These are phyloP conservation scores for Candida qinlingensis DNA, from an alignment of 805 yeast species.

Conservation along the genomic window DNA sequence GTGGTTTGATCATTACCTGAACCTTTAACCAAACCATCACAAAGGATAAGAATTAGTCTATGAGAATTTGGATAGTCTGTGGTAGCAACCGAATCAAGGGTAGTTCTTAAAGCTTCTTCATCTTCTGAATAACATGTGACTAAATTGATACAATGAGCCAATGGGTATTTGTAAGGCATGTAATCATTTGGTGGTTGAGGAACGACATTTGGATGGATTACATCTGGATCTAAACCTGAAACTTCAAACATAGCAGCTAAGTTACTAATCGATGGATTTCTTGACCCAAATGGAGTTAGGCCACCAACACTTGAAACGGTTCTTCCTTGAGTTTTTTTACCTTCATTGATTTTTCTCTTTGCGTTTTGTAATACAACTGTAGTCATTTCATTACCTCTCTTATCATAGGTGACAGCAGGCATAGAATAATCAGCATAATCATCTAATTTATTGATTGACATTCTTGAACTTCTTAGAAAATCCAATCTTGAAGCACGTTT, in stretches of 20 bases:
- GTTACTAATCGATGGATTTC: conserved; percentile 22
- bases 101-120: conserved; percentile 76
- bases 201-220: conserved; percentile 71
- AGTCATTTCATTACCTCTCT: conserved; percentile 28
- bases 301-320: conserved; percentile 4
- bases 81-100: conserved; percentile 89
- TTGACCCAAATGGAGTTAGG: conserved; percentile 19
- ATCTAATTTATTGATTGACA: conserved; percentile 23
- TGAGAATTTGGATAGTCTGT: conserved; percentile 96
- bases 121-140: conserved; percentile 97
- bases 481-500: conserved; percentile 26
- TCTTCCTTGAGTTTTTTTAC: conserved; percentile 13
- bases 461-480: conserved; percentile 33
- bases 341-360: conserved; percentile 10
- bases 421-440: conserved; percentile 8
- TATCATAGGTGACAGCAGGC: conserved; percentile 7
- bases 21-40: conserved; percentile 95
- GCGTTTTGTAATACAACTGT: conserved; percentile 68
- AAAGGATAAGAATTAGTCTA: conserved; percentile 74
- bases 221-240: conserved; percentile 48
- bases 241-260: conserved; percentile 24
- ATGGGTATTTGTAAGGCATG: conserved; percentile 82
- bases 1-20: conserved; percentile 85
- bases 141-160: conserved; percentile 65
- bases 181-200: conserved; percentile 89